These are phyloP conservation scores for Leucosporidium yakuticum DNA, from an alignment of 768 basidiomycete genomes.

Conservation along the genomic window DNA sequence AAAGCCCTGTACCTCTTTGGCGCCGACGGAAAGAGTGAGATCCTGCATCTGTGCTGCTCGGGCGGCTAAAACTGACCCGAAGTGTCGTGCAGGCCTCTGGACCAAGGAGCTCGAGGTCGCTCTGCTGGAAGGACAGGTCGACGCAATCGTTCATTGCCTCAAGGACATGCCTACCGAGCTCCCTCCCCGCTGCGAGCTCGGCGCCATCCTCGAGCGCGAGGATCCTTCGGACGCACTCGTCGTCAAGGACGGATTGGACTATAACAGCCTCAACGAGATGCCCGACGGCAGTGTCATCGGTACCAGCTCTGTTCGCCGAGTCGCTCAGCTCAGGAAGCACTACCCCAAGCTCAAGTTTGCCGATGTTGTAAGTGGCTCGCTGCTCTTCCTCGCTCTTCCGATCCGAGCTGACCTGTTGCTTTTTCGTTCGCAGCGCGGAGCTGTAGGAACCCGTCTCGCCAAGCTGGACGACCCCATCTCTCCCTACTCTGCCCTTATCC, in stretches of 20 bases:
- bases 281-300: conserved; percentile 85
- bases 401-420: background rate
- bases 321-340: conserved; percentile 76
- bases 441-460: conserved; percentile 76
- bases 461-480: conserved; percentile 82
- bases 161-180: conserved; percentile 68
- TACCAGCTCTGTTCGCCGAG: conserved; percentile 84
- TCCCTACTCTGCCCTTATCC: conserved; percentile 78
- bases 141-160: conserved; percentile 85
- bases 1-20: conserved; percentile 81
- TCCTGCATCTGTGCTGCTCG: background rate
- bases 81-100: conserved; percentile 57
- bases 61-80: background rate
- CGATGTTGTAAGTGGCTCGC: conserved; percentile 52
- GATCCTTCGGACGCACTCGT: conserved; percentile 84
- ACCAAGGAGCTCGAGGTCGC: conserved; percentile 92
- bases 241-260: conserved; percentile 56
- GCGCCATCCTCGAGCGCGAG: conserved; percentile 76
- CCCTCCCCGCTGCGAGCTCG: conserved; percentile 76
- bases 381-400: background rate
- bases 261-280: conserved; percentile 70
- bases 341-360: conserved; percentile 72
- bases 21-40: conserved; percentile 52
- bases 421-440: conserved; percentile 38
- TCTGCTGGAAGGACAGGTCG: conserved; percentile 63